phyloP scores from a whole-genome alignment of 148 eudicot genomes.

The Gaultheria prostrata region DNA sequence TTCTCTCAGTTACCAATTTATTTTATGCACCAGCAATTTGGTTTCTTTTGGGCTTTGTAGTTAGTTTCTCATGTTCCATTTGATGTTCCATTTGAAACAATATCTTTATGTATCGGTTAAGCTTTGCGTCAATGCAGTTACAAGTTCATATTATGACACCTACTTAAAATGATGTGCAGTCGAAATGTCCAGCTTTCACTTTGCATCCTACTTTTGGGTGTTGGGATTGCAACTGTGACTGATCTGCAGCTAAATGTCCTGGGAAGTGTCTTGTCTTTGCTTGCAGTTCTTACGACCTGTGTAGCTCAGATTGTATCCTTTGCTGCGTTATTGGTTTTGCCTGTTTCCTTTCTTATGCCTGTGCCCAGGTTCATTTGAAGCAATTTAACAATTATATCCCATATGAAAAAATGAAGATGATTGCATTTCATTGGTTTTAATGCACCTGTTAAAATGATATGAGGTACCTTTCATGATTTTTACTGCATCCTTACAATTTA shows the following conservation, averaged over 20 bases:
- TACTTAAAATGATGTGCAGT: constrained; percentile 29
- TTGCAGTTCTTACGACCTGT: constrained; percentile 64
- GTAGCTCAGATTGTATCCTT: constrained; percentile 76
- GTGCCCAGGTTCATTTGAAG: background rate
- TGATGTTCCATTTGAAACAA: background rate
- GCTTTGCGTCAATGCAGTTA: background rate
- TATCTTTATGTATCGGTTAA: background rate
- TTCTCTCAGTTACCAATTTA: background rate
- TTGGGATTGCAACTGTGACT: constrained; percentile 75
- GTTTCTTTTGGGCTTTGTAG: background rate
- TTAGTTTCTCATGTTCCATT: background rate
- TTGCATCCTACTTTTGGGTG: constrained; percentile 55
- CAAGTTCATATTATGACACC: constrained; percentile 11
- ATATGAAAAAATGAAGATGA: background rate
- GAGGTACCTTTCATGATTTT: background rate
- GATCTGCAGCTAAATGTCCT: constrained; percentile 66
- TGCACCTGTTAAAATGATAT: background rate
- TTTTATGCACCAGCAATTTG: background rate
- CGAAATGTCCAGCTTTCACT: constrained; percentile 57
- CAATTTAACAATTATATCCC: background rate
- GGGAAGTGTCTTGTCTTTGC: constrained; percentile 57
- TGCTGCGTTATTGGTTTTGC: constrained; percentile 9
- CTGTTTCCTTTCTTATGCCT: background rate
- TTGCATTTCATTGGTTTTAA: background rate
- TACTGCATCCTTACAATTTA: background rate